Conservation (phyloP, 2,329 filamentous ascomycete species). For the Microdochium nivale region DNA sequence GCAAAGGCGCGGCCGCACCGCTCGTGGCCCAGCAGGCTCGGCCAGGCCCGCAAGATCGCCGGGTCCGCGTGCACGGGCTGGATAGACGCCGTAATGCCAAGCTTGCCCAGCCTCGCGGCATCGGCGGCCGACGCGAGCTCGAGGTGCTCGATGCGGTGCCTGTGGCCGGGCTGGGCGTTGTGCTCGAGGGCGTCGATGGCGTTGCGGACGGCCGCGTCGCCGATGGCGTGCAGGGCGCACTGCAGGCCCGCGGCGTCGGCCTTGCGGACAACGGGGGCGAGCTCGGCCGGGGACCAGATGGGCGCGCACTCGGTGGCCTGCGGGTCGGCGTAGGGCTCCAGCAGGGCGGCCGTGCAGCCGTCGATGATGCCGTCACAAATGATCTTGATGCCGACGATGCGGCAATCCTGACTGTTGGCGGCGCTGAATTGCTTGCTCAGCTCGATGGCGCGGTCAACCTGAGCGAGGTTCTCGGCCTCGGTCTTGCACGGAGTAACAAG, state of each 20-base stretch:
- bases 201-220: slow-evolving; percentile 47
- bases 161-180: slow-evolving; percentile 29
- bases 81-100: slow-evolving; percentile 52
- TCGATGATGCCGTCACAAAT: slow-evolving; percentile 59
- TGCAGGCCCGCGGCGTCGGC: slow-evolving; percentile 47
- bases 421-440: slow-evolving; percentile 34
- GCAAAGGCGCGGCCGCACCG: slow-evolving; percentile 52
- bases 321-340: slow-evolving; percentile 47
- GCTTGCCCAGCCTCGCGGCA: slow-evolving; percentile 42
- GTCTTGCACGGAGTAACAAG: slow-evolving; percentile 37
- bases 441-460: slow-evolving; percentile 42
- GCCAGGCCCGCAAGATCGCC: slow-evolving; percentile 53
- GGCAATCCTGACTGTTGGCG: slow-evolving; percentile 32
- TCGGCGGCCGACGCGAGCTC: slow-evolving; percentile 49
- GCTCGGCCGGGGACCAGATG: slow-evolving; percentile 44
- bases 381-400: slow-evolving; percentile 52
- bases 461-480: slow-evolving; percentile 33
- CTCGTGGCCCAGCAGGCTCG: slow-evolving; percentile 41
- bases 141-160: slow-evolving; percentile 58
- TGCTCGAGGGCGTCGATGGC: slow-evolving; percentile 47
- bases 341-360: slow-evolving; percentile 53
- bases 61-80: slow-evolving; percentile 53
- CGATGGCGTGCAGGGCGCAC: slow-evolving; percentile 57
- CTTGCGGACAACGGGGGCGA: slow-evolving; percentile 43
- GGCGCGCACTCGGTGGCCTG: slow-evolving; percentile 30